phyloP scores from a whole-genome alignment of 148 eudicot species.

The Polygonum aviculare region DNA sequence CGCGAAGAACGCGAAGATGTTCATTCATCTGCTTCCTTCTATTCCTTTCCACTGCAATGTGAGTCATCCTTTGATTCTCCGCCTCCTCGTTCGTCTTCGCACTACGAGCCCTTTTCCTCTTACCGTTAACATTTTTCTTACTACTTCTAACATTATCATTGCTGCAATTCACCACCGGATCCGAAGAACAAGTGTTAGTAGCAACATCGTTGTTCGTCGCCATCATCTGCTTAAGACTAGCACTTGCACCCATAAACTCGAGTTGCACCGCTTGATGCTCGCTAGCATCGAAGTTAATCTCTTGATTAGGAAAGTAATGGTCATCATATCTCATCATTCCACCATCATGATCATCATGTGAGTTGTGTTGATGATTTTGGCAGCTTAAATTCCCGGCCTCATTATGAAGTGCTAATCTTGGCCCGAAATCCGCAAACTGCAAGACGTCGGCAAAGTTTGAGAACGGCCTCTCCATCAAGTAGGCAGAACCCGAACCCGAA shows the following conservation, averaged over 20 bases:
- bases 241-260: neutral
- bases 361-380: neutral
- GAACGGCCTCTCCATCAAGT: neutral
- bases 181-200: neutral
- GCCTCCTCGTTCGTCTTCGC: neutral
- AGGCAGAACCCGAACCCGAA: neutral
- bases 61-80: slow-evolving; percentile 10
- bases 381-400: neutral
- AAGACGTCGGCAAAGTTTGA: neutral
- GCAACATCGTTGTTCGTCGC: neutral
- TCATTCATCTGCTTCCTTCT: slow-evolving; percentile 12
- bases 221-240: neutral
- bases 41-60: slow-evolving; percentile 14
- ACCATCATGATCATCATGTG: neutral
- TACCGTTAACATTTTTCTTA: slow-evolving; percentile 5
- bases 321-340: neutral
- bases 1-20: neutral
- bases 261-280: neutral
- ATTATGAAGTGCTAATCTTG: neutral
- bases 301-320: neutral
- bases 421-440: slow-evolving; percentile 9
- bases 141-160: neutral
- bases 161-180: neutral
- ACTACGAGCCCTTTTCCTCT: neutral
- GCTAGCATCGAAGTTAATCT: neutral